Percentiles rank a stretch among this genome's conserved stretches.
Conservation (phyloP, 208 protist species). For the Lotmaria passim region DNA sequence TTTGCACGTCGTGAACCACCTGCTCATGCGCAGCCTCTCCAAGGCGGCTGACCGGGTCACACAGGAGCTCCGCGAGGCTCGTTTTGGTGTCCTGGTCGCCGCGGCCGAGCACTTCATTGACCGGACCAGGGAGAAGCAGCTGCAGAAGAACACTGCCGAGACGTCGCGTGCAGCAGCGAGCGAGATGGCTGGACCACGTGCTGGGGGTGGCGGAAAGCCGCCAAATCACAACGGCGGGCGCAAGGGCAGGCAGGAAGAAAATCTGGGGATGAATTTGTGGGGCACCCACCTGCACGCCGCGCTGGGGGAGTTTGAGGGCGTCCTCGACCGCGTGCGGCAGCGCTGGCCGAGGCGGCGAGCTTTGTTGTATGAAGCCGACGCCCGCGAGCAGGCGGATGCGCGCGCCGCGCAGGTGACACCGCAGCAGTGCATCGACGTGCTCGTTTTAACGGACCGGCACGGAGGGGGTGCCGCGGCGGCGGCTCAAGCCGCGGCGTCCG, state of each 20-base stretch:
- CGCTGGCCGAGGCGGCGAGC: constrained; percentile 35
- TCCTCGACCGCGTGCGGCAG: constrained; percentile 41
- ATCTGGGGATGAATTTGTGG: constrained; percentile 59
- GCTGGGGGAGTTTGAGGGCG: constrained; percentile 49
- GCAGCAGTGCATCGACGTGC: constrained; percentile 36
- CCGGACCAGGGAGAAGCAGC: constrained; percentile 35
- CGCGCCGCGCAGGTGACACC: constrained; percentile 20
- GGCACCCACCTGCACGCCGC: constrained; percentile 50
- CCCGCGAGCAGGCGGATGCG: not conserved
- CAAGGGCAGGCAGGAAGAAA: not conserved
- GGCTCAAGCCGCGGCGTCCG: constrained; percentile 5
- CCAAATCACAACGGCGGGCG: constrained; percentile 4
- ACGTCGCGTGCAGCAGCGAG: not conserved
- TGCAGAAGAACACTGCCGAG: constrained; percentile 1
- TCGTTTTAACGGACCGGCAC: constrained; percentile 28
- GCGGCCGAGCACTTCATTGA: constrained; percentile 61
- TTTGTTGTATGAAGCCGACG: constrained; percentile 10
- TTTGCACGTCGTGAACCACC: constrained; percentile 81
- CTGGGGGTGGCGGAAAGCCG: not conserved
- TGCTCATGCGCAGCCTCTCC: constrained; percentile 85
- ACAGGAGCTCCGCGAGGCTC: constrained; percentile 56
- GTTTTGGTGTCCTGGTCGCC: constrained; percentile 68
- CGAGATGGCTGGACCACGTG: not conserved
- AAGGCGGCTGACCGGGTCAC: constrained; percentile 86
- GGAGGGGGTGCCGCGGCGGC: constrained; percentile 11